Base-by-base conservation (phyloP, 192 early-diverging fungal species). In the Ambispora gerdemannii region DNA sequence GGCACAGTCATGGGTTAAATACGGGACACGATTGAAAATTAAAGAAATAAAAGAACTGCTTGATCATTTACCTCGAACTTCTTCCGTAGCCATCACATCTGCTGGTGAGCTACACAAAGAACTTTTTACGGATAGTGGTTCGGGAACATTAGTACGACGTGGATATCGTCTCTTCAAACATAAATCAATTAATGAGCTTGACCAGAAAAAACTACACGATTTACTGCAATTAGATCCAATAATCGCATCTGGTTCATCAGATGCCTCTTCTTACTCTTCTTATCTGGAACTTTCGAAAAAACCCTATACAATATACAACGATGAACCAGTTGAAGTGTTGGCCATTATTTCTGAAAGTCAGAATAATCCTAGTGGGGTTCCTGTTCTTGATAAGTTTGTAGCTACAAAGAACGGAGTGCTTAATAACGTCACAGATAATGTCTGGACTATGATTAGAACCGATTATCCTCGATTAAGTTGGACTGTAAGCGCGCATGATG, bases 61-160 rank as follows among this genome's bases (percentile, higher is more conserved):
- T 28, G 95, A 96, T 80, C 88, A 89, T 50, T 86, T 99, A 63
- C 97, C 97, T 15, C 90, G 95, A n/a, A 90, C 93, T 64, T 98
- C 95, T 7, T 99, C 97, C 4, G 97, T 99, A 22, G 96, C 97
- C 56, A 99, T 98, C 74, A 99, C 98, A 73, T 98, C 97, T 51
- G 94, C 96, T 53, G 94, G 95, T 71, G 93, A 99, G 71, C 82
- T 99, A 38, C 97, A 98, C 83, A 99, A 99, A 84, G 97, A 99
- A 80, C 82, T 99, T 53, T 99, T 99, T 69, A 99, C 97, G 34
- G 93, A 98, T 78, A 88, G 85, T 66, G 96, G 97, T n/a, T 91
- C 97, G 4, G 96, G 95, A 28, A 99, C 97, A 4, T 82, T 99
- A 56, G 94, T 99, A 50, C 92, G 95, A 63, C 93, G 97, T 36